Evolutionary conservation across 441 rosid species (phyloP), one percentile per base, ranked within the genome.

Genomic region (Brassica hybrid): DNA sequence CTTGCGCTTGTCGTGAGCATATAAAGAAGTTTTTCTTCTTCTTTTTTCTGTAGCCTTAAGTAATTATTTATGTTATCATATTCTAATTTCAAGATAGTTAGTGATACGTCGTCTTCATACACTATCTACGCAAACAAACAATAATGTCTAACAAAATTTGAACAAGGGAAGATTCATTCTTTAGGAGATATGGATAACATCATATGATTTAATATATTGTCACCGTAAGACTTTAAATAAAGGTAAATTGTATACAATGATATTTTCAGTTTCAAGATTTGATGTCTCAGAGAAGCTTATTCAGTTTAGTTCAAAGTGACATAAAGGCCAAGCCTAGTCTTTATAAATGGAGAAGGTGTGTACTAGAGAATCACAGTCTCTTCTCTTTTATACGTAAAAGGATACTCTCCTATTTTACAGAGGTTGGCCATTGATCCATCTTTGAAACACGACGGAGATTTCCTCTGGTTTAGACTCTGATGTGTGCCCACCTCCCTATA

Each of bases 341-440:
- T 38, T 38, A 38, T 38, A 38, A 9, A 38, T 38, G 45, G 45
- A 38, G 38, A 34, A 34, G 12, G 45, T 38, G 45, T 38, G n/a
- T 12, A 12, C 50, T 43, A 43, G 50, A 12, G 52, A 4, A 43
- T 43, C 52, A 43, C 14, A 43, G 13, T 43, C 13, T 9, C 13
- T 41, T 10, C 3, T 41, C 48, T 41, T 41, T 45, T 45, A 45
- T 45, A 45, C 54, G 54, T 41, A 11, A 41, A 21, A 41, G 13
- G 48, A 13, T 5, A 13, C 14, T n/a, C 14, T 58, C 65, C 17
- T 60, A 3, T 61, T 25, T 43, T 27, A 61, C 2, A 63, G 54
- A 64, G 70, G 56, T n/a, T 19, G 54, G 36, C 36, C 76, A 73
- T n/a, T 36, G 17, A 63, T 73, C 62, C 76, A 73, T 34, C 30